Base-by-base conservation (phyloP, 169 alveolate species). In the Eimeria maxima region DNA sequence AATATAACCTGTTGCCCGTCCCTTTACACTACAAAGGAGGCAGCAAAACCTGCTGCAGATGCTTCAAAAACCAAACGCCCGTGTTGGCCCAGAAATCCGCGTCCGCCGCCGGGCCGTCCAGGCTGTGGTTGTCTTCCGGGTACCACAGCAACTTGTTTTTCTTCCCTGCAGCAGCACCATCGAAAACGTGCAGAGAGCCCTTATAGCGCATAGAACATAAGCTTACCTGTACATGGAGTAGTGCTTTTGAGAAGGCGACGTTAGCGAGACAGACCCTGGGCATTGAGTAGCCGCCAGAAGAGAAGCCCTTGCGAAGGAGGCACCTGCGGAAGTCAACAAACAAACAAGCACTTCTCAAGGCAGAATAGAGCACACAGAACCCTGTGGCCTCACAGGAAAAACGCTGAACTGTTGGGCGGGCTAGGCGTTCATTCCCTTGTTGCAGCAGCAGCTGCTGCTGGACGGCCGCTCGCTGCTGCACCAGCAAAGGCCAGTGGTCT, bases 51-150 rank as follows among this genome's bases (percentile, higher is more conserved):
- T 27, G 47, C 18, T 63, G 74, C 57, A 83, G 33, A 83, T 60
- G 86, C 57, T 47, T 55, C 22, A 80, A 16, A 33, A 93, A 93
- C 96, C 96, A 93, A 24, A 44, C 47, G 33, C 76, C 96, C 47
- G 93, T 93, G 96, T 93, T 93, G 76, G 76, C 44, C 96, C 96
- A 93, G 86, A 60, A 93, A 53, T 93, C 92, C 5, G 88, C 96
- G 18, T 86, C 91, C 27, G 69, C 33, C 33, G 4, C 74, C 33
- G 96, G 96, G 53, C 29, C 42, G 76, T 93, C 93, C 16, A 93
- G 73, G 33, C 93, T 47, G 74, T 93, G 96, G 76, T 76, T 86
- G 53, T 47, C 96, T 38, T 93, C 96, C 13, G 96, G 96, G 33
- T 93, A 93, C 80, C 78, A 80, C 2, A 93, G 86, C 93, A 93